Evolutionary conservation across 139 green algal species (phyloP), one percentile per base, ranked within the genome.

Genomic region (Chlamydomonas sp.): DNA sequence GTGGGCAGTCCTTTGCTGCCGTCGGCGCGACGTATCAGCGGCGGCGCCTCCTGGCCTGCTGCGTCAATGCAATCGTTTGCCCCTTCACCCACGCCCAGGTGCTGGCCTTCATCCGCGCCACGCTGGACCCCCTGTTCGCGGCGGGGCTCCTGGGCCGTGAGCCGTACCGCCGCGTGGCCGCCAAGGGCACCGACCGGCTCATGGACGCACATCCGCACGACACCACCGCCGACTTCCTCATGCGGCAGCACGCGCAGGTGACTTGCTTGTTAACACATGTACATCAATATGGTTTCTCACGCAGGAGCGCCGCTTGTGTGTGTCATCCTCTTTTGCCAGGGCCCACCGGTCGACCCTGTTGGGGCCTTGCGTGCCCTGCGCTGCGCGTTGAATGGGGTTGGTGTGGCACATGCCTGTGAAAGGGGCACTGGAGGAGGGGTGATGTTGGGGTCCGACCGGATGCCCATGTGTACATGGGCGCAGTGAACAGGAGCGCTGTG

Each of bases 191-290:
- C 17, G 83, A 88, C 62, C 31, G 49, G 63, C 63, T 88, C 14
- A 57, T 88, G 72, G n/a, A 3, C 31, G n/a, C 73, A 2, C 83
- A 88, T 49, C 63, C 83, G 49, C 61, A 63, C 62, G 83, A 73
- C 31, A 74, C 31, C 12, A 64, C 63, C 4, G 72, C 83, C 1
- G 83, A 88, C 63, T 88, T 81, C 63, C 63, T 88, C 18, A 60
- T 88, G 6, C 14, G 49, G 63, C 73, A 88, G 75, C 83, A 88
- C 17, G 83, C 83, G 31, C 74, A 81, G 83, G 83, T 88, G 74
- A 10, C 67, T 31, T 20, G 20, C 60, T 3, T 16, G 57, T 18
- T 71, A 12, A 71, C 66, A 18, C 9, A 71, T 71, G 66, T 18
- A 71, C 66, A 71, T 12, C 66, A 9, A 71, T 71, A 9, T 9